Conservation (phyloP, 108 stramenopile species). For the Nitzschia palea region DNA sequence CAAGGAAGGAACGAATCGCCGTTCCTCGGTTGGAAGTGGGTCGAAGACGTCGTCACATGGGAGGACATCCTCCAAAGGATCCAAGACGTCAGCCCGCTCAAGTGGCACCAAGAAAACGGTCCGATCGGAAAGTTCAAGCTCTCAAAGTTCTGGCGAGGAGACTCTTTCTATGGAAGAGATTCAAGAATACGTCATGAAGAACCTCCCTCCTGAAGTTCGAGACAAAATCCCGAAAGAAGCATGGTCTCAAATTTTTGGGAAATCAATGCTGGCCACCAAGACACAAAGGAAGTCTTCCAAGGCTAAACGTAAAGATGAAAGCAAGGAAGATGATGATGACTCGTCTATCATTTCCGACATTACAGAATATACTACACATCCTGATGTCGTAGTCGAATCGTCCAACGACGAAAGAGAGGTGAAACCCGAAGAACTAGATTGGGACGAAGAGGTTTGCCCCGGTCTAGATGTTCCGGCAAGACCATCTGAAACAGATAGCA, state of each 20-base stretch:
- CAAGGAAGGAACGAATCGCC: neutral
- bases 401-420: neutral
- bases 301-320: neutral
- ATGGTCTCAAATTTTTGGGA: constrained; percentile 17
- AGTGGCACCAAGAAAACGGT: neutral
- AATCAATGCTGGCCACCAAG: neutral
- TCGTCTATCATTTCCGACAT: constrained; percentile 3
- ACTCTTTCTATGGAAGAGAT: constrained; percentile 24
- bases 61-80: neutral
- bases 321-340: neutral
- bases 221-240: constrained; percentile 27
- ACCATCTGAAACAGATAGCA: neutral
- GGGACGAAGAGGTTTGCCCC: constrained; percentile 2
- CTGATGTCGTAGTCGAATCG: neutral
- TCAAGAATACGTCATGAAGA: constrained; percentile 11
- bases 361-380: neutral
- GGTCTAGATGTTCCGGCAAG: neutral
- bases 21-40: neutral
- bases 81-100: neutral
- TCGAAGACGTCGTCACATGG: neutral
- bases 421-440: neutral
- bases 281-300: neutral
- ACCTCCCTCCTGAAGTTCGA: constrained; percentile 7
- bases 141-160: neutral
- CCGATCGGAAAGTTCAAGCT: neutral